Conservation (phyloP, 2,329 filamentous ascomycete genomes). For the Beauveria pseudobassiana region DNA sequence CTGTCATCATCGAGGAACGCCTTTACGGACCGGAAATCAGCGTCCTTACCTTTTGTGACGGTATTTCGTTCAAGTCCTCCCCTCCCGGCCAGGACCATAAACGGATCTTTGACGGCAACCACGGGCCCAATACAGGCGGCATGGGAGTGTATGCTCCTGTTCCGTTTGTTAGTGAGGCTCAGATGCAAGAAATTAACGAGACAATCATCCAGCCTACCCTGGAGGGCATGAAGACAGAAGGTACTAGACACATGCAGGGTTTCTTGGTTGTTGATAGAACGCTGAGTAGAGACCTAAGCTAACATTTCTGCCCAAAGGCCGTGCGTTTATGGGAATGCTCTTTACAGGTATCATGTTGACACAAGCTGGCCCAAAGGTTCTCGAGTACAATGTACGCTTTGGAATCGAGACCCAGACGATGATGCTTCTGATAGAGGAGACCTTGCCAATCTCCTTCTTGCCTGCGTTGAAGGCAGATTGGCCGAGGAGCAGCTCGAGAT, state of each 20-base stretch:
- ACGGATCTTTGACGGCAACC: slow-evolving; percentile 59
- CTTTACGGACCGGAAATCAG: slow-evolving; percentile 63
- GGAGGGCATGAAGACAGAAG: slow-evolving; percentile 52
- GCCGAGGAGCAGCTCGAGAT: slow-evolving; percentile 56
- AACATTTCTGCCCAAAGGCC: slow-evolving; percentile 9
- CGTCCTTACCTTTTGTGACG: slow-evolving; percentile 62
- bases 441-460: slow-evolving; percentile 75
- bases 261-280: no score
- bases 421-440: slow-evolving; percentile 71
- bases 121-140: slow-evolving; percentile 65
- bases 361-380: slow-evolving; percentile 62
- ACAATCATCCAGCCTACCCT: slow-evolving; percentile 57
- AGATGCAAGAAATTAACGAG: slow-evolving; percentile 50
- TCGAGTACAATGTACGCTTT: slow-evolving; percentile 88
- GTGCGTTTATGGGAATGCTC: slow-evolving; percentile 58
- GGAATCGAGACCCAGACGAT: slow-evolving; percentile 80
- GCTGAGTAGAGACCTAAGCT: background rate
- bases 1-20: slow-evolving; percentile 67
- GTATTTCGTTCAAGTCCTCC: slow-evolving; percentile 53
- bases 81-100: slow-evolving; percentile 70
- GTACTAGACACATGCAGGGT: slow-evolving; percentile 19
- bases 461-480: slow-evolving; percentile 67
- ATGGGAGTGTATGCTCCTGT: slow-evolving; percentile 71
- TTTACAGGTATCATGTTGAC: slow-evolving; percentile 86
- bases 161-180: slow-evolving; percentile 41